Conservation (phyloP, 2,329 filamentous ascomycete species). For the Herpotrichia juniperi region DNA sequence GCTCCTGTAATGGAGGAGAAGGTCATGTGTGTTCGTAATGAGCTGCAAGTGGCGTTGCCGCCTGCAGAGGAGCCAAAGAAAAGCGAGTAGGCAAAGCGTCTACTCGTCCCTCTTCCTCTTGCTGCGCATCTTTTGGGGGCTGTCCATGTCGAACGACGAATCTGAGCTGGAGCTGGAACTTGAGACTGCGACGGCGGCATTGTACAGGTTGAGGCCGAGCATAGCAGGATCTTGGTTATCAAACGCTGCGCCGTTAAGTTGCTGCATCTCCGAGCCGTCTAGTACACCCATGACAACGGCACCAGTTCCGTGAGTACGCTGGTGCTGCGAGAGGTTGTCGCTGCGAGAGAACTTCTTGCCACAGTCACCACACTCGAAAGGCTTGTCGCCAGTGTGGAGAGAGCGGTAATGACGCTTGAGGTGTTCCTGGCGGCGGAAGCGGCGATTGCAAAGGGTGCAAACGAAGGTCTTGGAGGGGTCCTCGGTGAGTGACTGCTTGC, state of each 20-base stretch:
- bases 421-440: slow-evolving; percentile 97
- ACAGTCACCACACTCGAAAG: slow-evolving; percentile 95
- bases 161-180: slow-evolving; percentile 43
- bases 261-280: slow-evolving; percentile 67
- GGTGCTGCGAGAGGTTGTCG: slow-evolving; percentile 96
- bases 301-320: slow-evolving; percentile 88
- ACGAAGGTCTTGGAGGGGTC: slow-evolving; percentile 99
- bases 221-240: slow-evolving; percentile 43
- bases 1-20: slow-evolving; percentile 35
- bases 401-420: slow-evolving; percentile 98
- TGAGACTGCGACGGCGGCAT: slow-evolving; percentile 44
- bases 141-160: slow-evolving; percentile 46
- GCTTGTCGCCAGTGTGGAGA: slow-evolving; percentile 98
- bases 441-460: slow-evolving; percentile 93
- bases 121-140: slow-evolving; percentile 68
- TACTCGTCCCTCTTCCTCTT: slow-evolving; percentile 77
- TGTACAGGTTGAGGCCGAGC: slow-evolving; percentile 47
- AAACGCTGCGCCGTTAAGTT: slow-evolving; percentile 29
- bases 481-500: slow-evolving; percentile 97
- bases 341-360: slow-evolving; percentile 99
- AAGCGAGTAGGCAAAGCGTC: slow-evolving; percentile 14
- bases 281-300: slow-evolving; percentile 90
- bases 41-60: not conserved
- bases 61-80: slow-evolving; percentile 17
- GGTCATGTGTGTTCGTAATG: slow-evolving; percentile 45